Percentiles rank a stretch among this genome's conserved stretches.
phyloP scores from a whole-genome alignment of 345 rosid genomes.

The Brassica napus region Da-Ae NC_063448.1:21720501-21721000 shows the following conservation, averaged over 20 bases:
- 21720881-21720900: constrained; percentile 9
- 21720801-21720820: constrained; percentile 74
- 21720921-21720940: neutral
- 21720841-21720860: constrained; percentile 7
- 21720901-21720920: constrained; percentile 6
- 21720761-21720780: constrained; percentile 86
- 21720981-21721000: constrained; percentile 23
- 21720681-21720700: too few species aligned
- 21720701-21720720: constrained; percentile 56
- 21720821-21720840: constrained; percentile 59
- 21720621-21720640: too few species aligned
- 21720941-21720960: constrained; percentile 42
- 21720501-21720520: too few species aligned
- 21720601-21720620: too few species aligned
- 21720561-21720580: too few species aligned
- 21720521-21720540: too few species aligned
- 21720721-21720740: constrained; percentile 85
- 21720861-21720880: constrained; percentile 21
- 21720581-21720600: too few species aligned
- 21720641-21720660: too few species aligned
- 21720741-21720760: constrained; percentile 80
- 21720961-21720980: constrained; percentile 44
- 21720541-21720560: too few species aligned
- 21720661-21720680: too few species aligned
- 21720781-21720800: constrained; percentile 93